A percentile compares a stretch with the other conserved stretches of the same genome.
Conservation (phyloP, 768 basidiomycete genomes). For the Auriculariales sp. region DNA sequence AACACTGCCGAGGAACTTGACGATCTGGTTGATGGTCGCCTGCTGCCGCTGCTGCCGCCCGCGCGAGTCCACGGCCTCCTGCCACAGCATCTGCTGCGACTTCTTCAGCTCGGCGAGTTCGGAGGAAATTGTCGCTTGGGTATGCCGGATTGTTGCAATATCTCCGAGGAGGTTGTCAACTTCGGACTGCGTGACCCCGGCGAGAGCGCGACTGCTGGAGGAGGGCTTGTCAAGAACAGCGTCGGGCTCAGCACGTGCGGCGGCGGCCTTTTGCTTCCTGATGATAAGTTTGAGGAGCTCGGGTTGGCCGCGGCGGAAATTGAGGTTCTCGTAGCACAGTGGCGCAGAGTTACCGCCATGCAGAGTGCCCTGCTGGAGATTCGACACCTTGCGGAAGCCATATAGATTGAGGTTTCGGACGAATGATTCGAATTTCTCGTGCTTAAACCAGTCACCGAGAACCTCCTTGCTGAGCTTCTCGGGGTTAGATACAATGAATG, state of each 20-base stretch:
- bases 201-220: neutral
- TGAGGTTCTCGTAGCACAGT: constrained; percentile 85
- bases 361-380: constrained; percentile 88
- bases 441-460: constrained; percentile 92
- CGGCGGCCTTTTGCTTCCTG: constrained; percentile 51
- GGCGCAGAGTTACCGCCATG: constrained; percentile 67
- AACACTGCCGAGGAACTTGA: constrained; percentile 87
- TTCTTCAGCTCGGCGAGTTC: constrained; percentile 81
- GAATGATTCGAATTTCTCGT: constrained; percentile 86
- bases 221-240: too few species aligned
- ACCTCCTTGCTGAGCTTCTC: constrained; percentile 83
- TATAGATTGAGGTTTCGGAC: constrained; percentile 94
- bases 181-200: constrained; percentile 22
- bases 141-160: constrained; percentile 75
- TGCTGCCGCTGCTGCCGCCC: constrained; percentile 83
- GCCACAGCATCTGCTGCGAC: constrained; percentile 84
- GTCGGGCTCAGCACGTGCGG: constrained; percentile 19
- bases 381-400: constrained; percentile 88
- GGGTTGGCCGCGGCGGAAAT: constrained; percentile 84
- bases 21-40: constrained; percentile 89
- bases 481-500: constrained; percentile 87
- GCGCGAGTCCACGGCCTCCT: constrained; percentile 67
- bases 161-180: constrained; percentile 70
- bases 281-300: constrained; percentile 79
- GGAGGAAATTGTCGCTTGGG: constrained; percentile 81